phyloP scores from a whole-genome alignment of 257 asterid species.

The Solanum acaule region DNA sequence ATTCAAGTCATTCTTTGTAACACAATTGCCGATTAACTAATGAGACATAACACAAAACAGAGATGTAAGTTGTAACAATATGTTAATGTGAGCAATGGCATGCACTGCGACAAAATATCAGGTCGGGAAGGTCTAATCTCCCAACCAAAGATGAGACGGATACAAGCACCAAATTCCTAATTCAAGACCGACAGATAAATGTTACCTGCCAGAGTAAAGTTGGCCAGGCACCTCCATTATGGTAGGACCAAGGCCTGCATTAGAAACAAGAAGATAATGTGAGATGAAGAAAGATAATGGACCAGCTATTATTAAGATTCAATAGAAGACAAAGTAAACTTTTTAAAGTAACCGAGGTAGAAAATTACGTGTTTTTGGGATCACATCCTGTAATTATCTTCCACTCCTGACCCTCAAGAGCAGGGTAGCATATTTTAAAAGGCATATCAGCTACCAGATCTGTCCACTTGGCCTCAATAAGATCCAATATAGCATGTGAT shows the following conservation, averaged over 20 bases:
- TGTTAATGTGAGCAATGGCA: background rate
- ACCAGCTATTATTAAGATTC: background rate
- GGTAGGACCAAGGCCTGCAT: slow-evolving; percentile 80
- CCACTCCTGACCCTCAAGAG: slow-evolving; percentile 75
- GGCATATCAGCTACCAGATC: slow-evolving; percentile 80
- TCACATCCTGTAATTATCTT: slow-evolving; percentile 68
- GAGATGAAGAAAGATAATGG: background rate
- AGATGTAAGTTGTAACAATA: background rate
- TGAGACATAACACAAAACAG: background rate
- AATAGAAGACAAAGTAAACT: background rate
- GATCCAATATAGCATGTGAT: slow-evolving; percentile 63
- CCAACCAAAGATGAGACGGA: background rate
- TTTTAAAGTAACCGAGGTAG: background rate
- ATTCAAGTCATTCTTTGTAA: background rate
- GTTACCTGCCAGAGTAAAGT: slow-evolving; percentile 77
- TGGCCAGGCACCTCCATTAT: slow-evolving; percentile 80
- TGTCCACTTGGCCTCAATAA: slow-evolving; percentile 61
- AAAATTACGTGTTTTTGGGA: slow-evolving; percentile 66
- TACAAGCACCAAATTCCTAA: background rate
- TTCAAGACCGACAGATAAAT: background rate
- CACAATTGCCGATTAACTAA: background rate
- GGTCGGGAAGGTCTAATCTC: background rate
- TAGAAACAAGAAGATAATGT: background rate
- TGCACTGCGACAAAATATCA: background rate
- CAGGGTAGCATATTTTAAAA: slow-evolving; percentile 66